phyloP scores from a whole-genome alignment of 495 filamentous ascomycete species.

The Neurospora sp. region DNA sequence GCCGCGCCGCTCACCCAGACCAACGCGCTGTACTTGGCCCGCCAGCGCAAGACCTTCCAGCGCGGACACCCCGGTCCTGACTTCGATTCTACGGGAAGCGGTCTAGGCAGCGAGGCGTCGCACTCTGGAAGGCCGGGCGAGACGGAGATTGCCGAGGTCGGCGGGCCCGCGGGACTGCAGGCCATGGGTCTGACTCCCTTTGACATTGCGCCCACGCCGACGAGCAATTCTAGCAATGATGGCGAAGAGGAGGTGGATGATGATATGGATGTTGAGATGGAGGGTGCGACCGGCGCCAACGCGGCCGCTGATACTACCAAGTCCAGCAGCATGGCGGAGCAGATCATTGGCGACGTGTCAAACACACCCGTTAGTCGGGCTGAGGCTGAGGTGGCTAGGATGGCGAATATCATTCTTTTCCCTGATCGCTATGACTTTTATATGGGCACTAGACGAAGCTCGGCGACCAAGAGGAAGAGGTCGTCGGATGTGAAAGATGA shows the following conservation, averaged over 20 bases:
- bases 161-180: conserved; percentile 34
- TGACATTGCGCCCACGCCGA: conserved; percentile 24
- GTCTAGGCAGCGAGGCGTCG: conserved; percentile 35
- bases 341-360: neutral
- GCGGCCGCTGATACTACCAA: too few species aligned
- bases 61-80: conserved; percentile 59
- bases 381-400: conserved; percentile 36
- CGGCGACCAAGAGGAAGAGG: conserved; percentile 12
- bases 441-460: conserved; percentile 24
- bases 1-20: conserved; percentile 70
- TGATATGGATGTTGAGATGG: conserved; percentile 15
- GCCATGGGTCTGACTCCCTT: conserved; percentile 41
- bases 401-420: conserved; percentile 42
- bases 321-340: neutral
- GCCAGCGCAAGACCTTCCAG: conserved; percentile 64
- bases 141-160: conserved; percentile 36
- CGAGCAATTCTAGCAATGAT: neutral
- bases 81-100: conserved; percentile 47
- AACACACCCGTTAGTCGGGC: conserved; percentile 20
- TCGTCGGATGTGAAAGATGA: neutral
- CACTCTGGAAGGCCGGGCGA: conserved; percentile 33
- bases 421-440: conserved; percentile 42
- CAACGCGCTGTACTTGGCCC: conserved; percentile 65
- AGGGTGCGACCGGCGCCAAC: too few species aligned
- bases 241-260: neutral